phyloP scores from a whole-genome alignment of 148 eudicot species.

The Cornus kousa region DNA sequence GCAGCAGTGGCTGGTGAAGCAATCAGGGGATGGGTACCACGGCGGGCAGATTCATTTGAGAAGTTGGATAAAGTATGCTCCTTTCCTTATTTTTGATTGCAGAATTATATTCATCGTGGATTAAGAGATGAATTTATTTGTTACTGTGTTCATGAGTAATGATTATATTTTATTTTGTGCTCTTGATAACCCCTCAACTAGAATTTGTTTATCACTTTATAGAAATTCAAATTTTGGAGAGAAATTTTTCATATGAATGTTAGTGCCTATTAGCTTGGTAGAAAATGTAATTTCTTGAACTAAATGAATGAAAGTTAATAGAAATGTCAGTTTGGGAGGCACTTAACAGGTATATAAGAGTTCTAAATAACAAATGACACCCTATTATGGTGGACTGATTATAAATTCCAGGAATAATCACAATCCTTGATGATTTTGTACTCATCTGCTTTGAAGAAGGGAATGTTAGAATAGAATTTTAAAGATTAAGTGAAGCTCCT shows the following conservation, averaged over 20 bases:
- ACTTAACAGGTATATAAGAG: too few relatives aligned
- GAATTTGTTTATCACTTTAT: constrained; percentile 3
- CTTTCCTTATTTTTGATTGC: neutral
- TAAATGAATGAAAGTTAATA: too few relatives aligned
- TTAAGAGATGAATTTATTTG: neutral
- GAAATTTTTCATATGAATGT: neutral
- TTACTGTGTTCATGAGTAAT: neutral
- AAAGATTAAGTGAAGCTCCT: too few relatives aligned
- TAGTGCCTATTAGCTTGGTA: too few relatives aligned
- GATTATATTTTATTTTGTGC: constrained; percentile 3
- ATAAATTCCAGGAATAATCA: too few relatives aligned
- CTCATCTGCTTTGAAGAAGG: too few relatives aligned
- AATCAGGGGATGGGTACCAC: constrained; percentile 76
- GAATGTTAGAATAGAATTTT: too few relatives aligned
- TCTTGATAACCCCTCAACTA: neutral
- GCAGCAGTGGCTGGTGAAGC: constrained; percentile 86
- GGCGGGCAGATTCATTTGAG: constrained; percentile 85
- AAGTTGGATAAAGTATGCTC: constrained; percentile 70
- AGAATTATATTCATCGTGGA: neutral
- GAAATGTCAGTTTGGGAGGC: too few relatives aligned
- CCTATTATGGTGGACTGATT: too few relatives aligned
- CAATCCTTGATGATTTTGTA: too few relatives aligned
- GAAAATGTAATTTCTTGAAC: too few relatives aligned
- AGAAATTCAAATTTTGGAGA: neutral
- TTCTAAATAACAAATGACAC: too few relatives aligned